Evolutionary conservation across 257 asterid genomes (phyloP), one percentile per base, ranked within the genome.

Genomic region (Nicotiana obtusifolia): DNA sequence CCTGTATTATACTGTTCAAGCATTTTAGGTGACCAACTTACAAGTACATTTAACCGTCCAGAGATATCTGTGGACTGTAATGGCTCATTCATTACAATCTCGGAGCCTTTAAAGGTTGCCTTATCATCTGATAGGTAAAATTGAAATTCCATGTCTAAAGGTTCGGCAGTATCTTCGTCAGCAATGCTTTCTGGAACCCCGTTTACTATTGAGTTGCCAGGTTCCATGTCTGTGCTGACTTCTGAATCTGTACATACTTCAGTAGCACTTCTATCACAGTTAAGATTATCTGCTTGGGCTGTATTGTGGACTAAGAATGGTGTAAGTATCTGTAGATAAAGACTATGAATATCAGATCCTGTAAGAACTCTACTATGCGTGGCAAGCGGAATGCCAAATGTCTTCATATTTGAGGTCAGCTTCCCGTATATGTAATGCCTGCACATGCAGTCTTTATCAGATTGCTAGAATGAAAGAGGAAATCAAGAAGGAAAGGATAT

Each of bases 381-480:
- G 54, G 93, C 89, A 35, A 96, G 84, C 65, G 98, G 99, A 84
- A 94, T 68, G 79, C 99, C 97, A 76, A 93, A 92, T 81, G 93
- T 71, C 88, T 87, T 92, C 97, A 92, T 87, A 68, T 73, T 85
- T 66, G 90, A 82, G 64, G 85, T 82, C 76, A 65, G 84, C 86
- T 85, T 88, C 85, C 97, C 94, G 52, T 35, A n/a, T 68, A 76
- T 22, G 37, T 52, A 67, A 84, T 88, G 90, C 86, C 98, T 94
- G 97, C n/a, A 37, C 77, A 83, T 61, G 78, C 28, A 83, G 83
- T 20, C 24, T 75, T 49, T 57, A 76, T 81, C 79, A 86, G 41
- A 84, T 15, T 82, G 64, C 83, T 78, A 30, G n/a, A 80, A 75
- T 84, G 41, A 19, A 75, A 67, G 81, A 65, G 44, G 9, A 59